Evolutionary conservation across 1,284 basidiomycete genomes (phyloP), one percentile per base, ranked within the genome.

Genomic region (Pseudozyma tsukubaensis): DNA sequence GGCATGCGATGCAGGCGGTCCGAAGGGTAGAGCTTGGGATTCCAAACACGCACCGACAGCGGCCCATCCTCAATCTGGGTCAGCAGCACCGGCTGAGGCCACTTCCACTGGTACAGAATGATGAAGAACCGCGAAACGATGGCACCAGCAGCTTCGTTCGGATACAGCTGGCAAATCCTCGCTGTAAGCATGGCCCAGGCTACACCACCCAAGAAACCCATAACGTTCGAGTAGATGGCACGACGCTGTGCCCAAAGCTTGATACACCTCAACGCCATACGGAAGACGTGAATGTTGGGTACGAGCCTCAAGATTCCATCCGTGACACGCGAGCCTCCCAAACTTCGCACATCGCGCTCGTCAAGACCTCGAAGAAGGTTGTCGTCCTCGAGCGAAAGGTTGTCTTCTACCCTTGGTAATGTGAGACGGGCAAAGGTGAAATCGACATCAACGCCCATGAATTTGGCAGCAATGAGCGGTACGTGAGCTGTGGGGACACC

Each of bases 181-280:
- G 97, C 97, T 12, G 97, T 95, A 50, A 98, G 89, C 88, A 99
- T 94, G 8, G 95, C 94, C 97, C 97, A 99, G 19, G 95, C 96
- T 4, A 99, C 96, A 86, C 97, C 97, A 76, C 97, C 97, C 45
- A 96, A 89, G 86, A 98, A 99, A 29, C 96, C 97, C 81, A 96
- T 94, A 16, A 98, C 94, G 86, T 99, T 99, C 4, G 94, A 95
- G 86, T 98, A 98, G 71, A 99, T 97, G 24, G 95, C 97, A 86
- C 94, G 89, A 74, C 94, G 88, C 86, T 94, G 92, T 4, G 97
- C 97, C 97, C 97, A 99, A 24, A 99, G 87, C 86, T 97, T 97
- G 85, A 99, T 97, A 84, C 94, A 95, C 71, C 97, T 89, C 68
- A 99, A 86, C 11, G 96, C 91, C 82, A 96, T 93, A 72, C 96